These are phyloP conservation scores for Metroxylon sagu DNA, from an alignment of 176 grass and related monocot genomes.

Conservation along the genomic window DNA sequence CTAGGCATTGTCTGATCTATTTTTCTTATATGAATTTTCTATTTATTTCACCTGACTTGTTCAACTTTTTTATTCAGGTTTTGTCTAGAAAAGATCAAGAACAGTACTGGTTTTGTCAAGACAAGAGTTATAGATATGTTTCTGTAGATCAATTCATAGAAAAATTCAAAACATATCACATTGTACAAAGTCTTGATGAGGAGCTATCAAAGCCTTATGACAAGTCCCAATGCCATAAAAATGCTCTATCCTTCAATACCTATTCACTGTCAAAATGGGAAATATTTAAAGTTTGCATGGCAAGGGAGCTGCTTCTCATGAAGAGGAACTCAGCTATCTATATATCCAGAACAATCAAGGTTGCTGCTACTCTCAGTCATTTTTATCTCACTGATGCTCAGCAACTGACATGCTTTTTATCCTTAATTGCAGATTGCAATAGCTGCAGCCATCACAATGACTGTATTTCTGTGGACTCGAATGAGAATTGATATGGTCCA, in stretches of 20 bases:
- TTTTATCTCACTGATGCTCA: slow-evolving; percentile 19
- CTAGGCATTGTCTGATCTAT: not conserved
- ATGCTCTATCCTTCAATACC: slow-evolving; percentile 44
- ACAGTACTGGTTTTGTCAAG: slow-evolving; percentile 42
- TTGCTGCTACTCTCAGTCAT: not conserved
- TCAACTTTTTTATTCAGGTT: slow-evolving; percentile 28
- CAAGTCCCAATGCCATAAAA: slow-evolving; percentile 28
- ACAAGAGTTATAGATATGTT: slow-evolving; percentile 49
- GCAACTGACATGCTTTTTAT: too few relatives aligned
- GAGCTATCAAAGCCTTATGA: slow-evolving; percentile 43
- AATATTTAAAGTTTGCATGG: slow-evolving; percentile 56
- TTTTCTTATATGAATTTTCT: not conserved
- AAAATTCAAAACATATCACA: slow-evolving; percentile 42
- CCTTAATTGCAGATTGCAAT: slow-evolving; percentile 37
- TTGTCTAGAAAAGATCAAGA: slow-evolving; percentile 70
- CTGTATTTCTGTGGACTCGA: slow-evolving; percentile 50
- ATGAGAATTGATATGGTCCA: slow-evolving; percentile 42
- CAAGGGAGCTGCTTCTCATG: slow-evolving; percentile 65
- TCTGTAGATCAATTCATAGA: slow-evolving; percentile 43
- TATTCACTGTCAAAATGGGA: slow-evolving; percentile 61
- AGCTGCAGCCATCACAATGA: slow-evolving; percentile 43
- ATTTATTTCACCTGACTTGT: not conserved
- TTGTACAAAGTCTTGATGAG: slow-evolving; percentile 25
- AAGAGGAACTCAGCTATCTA: slow-evolving; percentile 60
- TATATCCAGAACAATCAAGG: slow-evolving; percentile 34